These are phyloP conservation scores for Phytophthora vignae DNA, from an alignment of 352 stramenopile species.

Conservation along the genomic window DNA sequence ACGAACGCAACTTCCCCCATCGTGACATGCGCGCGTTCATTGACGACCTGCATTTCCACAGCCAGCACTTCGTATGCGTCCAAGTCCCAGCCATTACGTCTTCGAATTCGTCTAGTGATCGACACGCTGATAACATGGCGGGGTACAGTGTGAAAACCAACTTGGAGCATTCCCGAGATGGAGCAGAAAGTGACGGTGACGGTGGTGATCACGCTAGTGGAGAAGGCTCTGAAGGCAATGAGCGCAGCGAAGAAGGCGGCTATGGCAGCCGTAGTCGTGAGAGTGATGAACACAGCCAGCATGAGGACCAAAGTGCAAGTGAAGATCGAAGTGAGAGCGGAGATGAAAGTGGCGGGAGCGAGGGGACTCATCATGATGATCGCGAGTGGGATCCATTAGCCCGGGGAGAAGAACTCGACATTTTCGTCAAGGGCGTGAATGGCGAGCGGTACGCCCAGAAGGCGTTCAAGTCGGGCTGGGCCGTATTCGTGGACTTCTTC, in stretches of 20 bases:
- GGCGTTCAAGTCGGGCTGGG: slow-evolving; percentile 67
- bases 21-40: slow-evolving; percentile 61
- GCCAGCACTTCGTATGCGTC: slow-evolving; percentile 79
- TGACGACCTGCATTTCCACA: slow-evolving; percentile 83
- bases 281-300: neutral
- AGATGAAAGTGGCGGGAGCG: slow-evolving; percentile 8
- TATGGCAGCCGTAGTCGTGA: neutral
- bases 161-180: neutral
- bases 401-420: slow-evolving; percentile 54
- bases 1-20: slow-evolving; percentile 60
- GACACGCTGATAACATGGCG: neutral
- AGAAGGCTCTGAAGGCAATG: neutral
- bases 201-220: neutral
- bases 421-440: slow-evolving; percentile 82
- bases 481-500: slow-evolving; percentile 88
- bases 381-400: slow-evolving; percentile 41
- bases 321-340: neutral
- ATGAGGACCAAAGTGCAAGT: neutral
- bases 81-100: slow-evolving; percentile 70
- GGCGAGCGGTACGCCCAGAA: slow-evolving; percentile 76
- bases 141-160: slow-evolving; percentile 16
- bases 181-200: neutral
- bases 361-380: neutral
- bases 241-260: neutral
- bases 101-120: slow-evolving; percentile 20